Conservation (phyloP, 345 rosid genomes). For the Salix purpurea region DNA sequence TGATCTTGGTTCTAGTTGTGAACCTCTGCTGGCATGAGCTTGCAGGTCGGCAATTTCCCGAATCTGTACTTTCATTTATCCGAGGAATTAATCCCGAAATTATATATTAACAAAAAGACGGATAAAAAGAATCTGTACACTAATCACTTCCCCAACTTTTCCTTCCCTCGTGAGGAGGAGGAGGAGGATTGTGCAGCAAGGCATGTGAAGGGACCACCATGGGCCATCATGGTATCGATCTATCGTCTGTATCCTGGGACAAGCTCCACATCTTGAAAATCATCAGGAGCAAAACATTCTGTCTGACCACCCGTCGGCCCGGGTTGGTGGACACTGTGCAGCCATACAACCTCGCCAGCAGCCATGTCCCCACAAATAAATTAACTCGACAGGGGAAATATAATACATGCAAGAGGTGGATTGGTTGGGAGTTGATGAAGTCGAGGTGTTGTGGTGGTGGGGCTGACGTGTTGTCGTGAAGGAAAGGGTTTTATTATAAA, state of each 20-base stretch:
- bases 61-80: neutral
- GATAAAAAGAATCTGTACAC: neutral
- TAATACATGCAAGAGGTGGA: neutral
- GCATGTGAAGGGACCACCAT: conserved; percentile 21
- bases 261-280: conserved; percentile 11
- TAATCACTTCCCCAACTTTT: neutral
- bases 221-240: conserved; percentile 16
- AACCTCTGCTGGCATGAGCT: neutral
- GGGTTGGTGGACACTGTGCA: neutral
- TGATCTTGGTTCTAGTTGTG: neutral
- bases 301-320: neutral
- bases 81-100: neutral
- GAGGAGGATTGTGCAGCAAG: conserved; percentile 5
- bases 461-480: neutral
- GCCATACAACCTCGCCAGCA: conserved; percentile 4
- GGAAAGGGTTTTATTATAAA: neutral
- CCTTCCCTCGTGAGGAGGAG: neutral
- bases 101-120: no score
- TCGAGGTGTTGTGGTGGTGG: neutral
- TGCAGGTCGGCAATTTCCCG: neutral
- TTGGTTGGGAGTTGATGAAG: neutral
- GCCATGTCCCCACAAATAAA: neutral
- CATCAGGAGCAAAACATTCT: conserved; percentile 12
- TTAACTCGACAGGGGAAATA: neutral
- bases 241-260: neutral